These are phyloP conservation scores for Emmonsiellopsis sp. DNA, from an alignment of 2,329 filamentous ascomycete genomes.

Conservation along the genomic window DNA sequence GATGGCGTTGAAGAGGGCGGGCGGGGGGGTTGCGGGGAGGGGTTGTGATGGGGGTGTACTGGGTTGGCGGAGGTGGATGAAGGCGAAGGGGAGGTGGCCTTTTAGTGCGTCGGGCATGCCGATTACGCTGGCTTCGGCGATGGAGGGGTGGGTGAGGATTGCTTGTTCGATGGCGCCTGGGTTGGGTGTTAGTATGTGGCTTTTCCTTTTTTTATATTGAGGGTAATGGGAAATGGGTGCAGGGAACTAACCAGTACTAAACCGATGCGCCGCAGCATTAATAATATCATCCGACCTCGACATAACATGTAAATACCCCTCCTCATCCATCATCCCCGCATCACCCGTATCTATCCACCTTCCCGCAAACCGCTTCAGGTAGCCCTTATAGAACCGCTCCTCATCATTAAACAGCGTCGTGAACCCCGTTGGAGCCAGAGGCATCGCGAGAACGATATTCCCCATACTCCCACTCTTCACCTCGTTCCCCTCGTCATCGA, in stretches of 20 bases:
- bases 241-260: constrained; percentile 63
- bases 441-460: constrained; percentile 78
- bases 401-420: constrained; percentile 80
- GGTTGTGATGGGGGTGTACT: constrained; percentile 2
- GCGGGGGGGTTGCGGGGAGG: constrained; percentile 28
- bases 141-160: constrained; percentile 66
- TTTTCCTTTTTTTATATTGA: neutral
- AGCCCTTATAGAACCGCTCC: constrained; percentile 75
- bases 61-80: constrained; percentile 62
- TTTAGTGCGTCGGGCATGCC: constrained; percentile 79
- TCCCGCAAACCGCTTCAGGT: constrained; percentile 71
- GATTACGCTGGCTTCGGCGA: constrained; percentile 80
- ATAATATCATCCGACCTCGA: constrained; percentile 72
- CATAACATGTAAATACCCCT: constrained; percentile 59
- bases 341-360: constrained; percentile 89
- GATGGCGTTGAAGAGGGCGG: constrained; percentile 36
- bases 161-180: constrained; percentile 82
- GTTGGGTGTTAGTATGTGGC: neutral
- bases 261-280: constrained; percentile 87
- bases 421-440: constrained; percentile 77
- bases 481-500: constrained; percentile 70
- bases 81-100: constrained; percentile 85
- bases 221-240: constrained; percentile 5
- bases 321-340: constrained; percentile 72
- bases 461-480: constrained; percentile 69